Evolutionary conservation across 129 eudicot species (phyloP), one percentile per base, ranked within the genome.

Genomic region (Centrapalus pauciflorus): DNA sequence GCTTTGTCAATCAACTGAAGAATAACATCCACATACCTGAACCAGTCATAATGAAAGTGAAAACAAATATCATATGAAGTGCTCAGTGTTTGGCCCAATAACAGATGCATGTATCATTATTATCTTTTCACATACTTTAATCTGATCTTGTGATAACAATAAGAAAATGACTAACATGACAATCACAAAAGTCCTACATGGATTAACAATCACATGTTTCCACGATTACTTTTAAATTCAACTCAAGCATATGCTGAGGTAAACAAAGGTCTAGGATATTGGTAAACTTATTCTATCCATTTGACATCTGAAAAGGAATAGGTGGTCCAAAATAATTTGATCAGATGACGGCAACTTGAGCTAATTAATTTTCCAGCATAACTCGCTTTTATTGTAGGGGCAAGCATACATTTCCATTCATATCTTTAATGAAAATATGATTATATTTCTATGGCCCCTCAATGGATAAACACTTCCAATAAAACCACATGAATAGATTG

Each of bases 21-120:
- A 69, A 93, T 86, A 58, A 89, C 99, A 80, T 93, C 99, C 74
- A 93, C 95, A 80, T 93, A 93, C 99, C 99, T 93, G 89, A 76
- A 79, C 10, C 10, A 54, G 35, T 20, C 26, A 55, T 30, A 20
- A 69, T 16, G 26, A 20, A 69, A 9, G 26, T 27, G 17, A 55
- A 38, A 54, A 23, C 17, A 35, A 6, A 51, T 35, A 33, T n/a
- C 12, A 45, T 1, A 14, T 14, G 27, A 59, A 33, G 46, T 59
- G 65, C 11, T 59, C 23, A 30, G 11, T 14, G 41, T 59, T 32
- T 28, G 38, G 43, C 34, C 19, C 38, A 60, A 35, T 35, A 61
- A 40, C 10, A 56, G 13, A 55, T 56, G 62, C n/a, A 34, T 35
- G 50, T 16, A 45, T 45, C 10, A 3, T 45, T n/a, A 45, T n/a